Evolutionary conservation across 331 rosid species (phyloP), one percentile per base, ranked within the genome.

Genomic region (Rhamnella rubrinervis): DNA sequence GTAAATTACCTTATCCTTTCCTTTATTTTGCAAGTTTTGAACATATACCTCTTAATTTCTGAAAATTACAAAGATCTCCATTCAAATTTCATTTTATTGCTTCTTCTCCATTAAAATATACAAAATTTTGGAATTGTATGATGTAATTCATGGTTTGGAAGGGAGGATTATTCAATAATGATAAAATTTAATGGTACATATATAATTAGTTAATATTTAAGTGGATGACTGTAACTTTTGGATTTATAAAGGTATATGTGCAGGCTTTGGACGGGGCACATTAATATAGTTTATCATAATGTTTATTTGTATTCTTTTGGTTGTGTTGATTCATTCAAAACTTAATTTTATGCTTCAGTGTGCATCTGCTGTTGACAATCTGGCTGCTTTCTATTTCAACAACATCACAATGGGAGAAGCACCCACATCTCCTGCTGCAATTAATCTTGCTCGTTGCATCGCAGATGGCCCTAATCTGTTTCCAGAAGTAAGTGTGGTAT

Each of bases 341-440:
- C 40, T 53, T 66, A 67, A 75, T 72, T 70, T 79, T 72, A 55
- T 67, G 59, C 71, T 75, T 66, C 96, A 95, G 99, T 95, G 96
- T 83, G 99, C 97, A 52, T 95, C 99, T 44, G 90, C 99, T 80
- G 93, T 95, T 63, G 99, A 95, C 76, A 89, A 87, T 75, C 64
- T 95, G 92, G 99, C 96, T 74, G 95, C 96, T 71, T 91, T 78
- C 84, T 95, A 89, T 78, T 95, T 95, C 82, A 95, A 89, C 85
- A 95, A 91, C 82, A 86, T 91, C 67, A 84, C 96, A 11, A 79
- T 86, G 99, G 99, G 97, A 62, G 99, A 95, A 88, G 91, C 88
- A 61, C 97, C 91, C 28, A 86, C 88, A 77, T 83, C 84, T 59
- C 87, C 93, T 38, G 87, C 97, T 40, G 87, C 97, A 1, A 77